Evolutionary conservation across 805 yeast species (phyloP).

Genomic region (Suhomyces sp.): DNA sequence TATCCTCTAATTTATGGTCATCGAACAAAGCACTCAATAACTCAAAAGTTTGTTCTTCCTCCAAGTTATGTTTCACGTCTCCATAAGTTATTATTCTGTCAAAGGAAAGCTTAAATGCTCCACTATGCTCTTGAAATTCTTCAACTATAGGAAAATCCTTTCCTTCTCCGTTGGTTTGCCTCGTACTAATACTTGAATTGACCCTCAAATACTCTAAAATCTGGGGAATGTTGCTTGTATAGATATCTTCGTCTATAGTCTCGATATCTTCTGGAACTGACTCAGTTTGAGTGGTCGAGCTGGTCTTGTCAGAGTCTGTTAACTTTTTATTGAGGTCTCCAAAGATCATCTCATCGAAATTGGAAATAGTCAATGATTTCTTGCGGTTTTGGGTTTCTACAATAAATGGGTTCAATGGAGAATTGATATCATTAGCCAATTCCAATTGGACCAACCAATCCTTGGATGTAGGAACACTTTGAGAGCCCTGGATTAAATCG

Average conservation of each 20-base stretch:
- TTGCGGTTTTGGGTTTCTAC: slow-evolving; percentile 6
- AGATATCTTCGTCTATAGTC: slow-evolving; percentile 8
- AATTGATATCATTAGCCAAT: slow-evolving; percentile 45
- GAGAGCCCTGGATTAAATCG: slow-evolving; percentile 36
- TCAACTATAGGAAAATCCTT: slow-evolving; percentile 27
- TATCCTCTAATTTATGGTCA: slow-evolving; percentile 4
- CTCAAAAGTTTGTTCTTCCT: slow-evolving; percentile 44
- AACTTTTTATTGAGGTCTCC: slow-evolving; percentile 37
- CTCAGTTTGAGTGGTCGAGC: slow-evolving; percentile 1
- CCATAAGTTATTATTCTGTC: neutral
- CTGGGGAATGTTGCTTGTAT: slow-evolving; percentile 11
- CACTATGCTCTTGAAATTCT: neutral
- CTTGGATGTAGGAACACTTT: slow-evolving; percentile 48
- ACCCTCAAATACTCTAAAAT: slow-evolving; percentile 18
- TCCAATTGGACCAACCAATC: slow-evolving; percentile 67
- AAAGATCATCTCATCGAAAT: slow-evolving; percentile 49
- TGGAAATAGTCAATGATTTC: slow-evolving; percentile 23
- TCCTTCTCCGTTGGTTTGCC: slow-evolving; percentile 8
- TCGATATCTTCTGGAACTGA: neutral
- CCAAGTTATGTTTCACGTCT: slow-evolving; percentile 7
- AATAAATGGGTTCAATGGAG: slow-evolving; percentile 36
- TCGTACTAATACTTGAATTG: slow-evolving; percentile 17
- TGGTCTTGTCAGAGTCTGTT: slow-evolving; percentile 16
- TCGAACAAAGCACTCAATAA: slow-evolving; percentile 61
- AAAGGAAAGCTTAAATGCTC: neutral